phyloP scores from a whole-genome alignment of 768 basidiomycete species.

The Tulasnella sp. region DNA sequence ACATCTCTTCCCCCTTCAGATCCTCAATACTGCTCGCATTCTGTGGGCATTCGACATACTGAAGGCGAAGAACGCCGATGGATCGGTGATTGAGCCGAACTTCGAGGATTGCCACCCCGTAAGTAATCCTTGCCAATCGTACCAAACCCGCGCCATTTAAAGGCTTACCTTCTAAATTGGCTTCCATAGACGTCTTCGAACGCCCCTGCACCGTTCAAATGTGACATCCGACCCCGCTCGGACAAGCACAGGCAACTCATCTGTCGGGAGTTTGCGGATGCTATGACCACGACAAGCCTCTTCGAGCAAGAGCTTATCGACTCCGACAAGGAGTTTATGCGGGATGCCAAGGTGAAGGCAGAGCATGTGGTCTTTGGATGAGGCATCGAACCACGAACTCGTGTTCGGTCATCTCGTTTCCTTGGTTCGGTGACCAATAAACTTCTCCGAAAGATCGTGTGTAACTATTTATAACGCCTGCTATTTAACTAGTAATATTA shows the following conservation, averaged over 20 bases:
- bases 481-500: not conserved
- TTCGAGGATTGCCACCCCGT: conserved; percentile 25
- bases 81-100: conserved; percentile 6
- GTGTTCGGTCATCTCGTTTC: not conserved
- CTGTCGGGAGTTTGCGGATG: conserved; percentile 15
- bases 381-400: not conserved
- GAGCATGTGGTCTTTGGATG: not conserved
- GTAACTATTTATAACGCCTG: not conserved
- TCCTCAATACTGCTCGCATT: conserved; percentile 13
- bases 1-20: not conserved
- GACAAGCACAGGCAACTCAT: conserved; percentile 7
- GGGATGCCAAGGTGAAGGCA: conserved; percentile 1
- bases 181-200: not conserved
- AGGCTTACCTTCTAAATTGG: not conserved
- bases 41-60: conserved; percentile 28
- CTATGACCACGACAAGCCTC: not conserved
- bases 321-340: conserved; percentile 14
- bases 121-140: not conserved
- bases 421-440: not conserved
- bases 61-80: conserved; percentile 23
- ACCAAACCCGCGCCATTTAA: not conserved
- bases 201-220: conserved; percentile 20
- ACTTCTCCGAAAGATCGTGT: not conserved
- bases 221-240: conserved; percentile 3
- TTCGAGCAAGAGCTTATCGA: conserved; percentile 22